These are phyloP conservation scores for Infundibulicybe gibba DNA, from an alignment of 768 basidiomycete species.

Conservation along the genomic window DNA sequence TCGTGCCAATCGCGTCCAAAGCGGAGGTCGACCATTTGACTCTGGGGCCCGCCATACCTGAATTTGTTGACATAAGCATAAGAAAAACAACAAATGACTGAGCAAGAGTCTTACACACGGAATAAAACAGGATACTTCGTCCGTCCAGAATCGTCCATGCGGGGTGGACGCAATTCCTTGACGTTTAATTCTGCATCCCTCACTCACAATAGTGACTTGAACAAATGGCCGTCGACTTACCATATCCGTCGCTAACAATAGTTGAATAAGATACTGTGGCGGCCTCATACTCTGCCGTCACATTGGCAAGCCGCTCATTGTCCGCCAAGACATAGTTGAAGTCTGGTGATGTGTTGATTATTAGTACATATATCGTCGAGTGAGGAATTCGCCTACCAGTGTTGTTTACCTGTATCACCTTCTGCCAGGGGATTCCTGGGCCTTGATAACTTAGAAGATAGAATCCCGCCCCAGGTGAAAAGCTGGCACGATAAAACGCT, in stretches of 20 bases:
- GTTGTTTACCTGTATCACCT: slow-evolving; percentile 54
- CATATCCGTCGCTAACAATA: slow-evolving; percentile 77
- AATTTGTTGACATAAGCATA: slow-evolving; percentile 5
- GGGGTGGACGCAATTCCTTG: slow-evolving; percentile 85
- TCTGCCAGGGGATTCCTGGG: slow-evolving; percentile 86
- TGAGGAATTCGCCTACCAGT: slow-evolving; percentile 24
- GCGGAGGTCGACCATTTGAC: slow-evolving; percentile 68
- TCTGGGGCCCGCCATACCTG: slow-evolving; percentile 89
- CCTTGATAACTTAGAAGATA: slow-evolving; percentile 80
- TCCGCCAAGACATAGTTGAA: slow-evolving; percentile 66
- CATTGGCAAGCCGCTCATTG: slow-evolving; percentile 64
- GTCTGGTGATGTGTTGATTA: slow-evolving; percentile 26
- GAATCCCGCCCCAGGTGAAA: slow-evolving; percentile 85
- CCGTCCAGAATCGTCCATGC: slow-evolving; percentile 92
- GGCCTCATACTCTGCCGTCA: slow-evolving; percentile 64
- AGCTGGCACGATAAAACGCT: slow-evolving; percentile 62
- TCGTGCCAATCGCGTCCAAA: slow-evolving; percentile 84
- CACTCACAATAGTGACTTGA: slow-evolving; percentile 8
- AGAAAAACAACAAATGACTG: slow-evolving; percentile 1
- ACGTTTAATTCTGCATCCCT: slow-evolving; percentile 75
- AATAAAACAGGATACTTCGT: slow-evolving; percentile 96
- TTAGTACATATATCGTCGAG: neutral
- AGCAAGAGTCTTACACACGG: slow-evolving; percentile 54
- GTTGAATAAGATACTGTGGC: slow-evolving; percentile 70
- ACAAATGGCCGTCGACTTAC: slow-evolving; percentile 40